These are phyloP conservation scores for Calendula officinalis DNA, from an alignment of 129 eudicot genomes.

Conservation along the genomic window DNA sequence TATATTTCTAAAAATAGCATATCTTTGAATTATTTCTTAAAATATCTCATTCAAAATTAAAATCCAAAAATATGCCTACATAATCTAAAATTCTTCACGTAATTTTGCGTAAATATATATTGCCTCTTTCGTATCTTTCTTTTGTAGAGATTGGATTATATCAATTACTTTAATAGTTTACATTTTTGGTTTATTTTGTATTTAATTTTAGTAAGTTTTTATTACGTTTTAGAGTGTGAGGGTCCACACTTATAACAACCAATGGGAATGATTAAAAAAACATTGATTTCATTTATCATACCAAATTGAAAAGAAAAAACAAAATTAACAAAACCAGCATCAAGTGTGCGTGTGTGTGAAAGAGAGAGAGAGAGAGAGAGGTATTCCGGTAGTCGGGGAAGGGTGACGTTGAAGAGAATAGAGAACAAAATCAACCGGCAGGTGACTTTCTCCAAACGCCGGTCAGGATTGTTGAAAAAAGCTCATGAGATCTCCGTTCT, in stretches of 20 bases:
- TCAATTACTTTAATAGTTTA: too few species aligned
- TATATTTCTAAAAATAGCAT: not conserved
- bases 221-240: not conserved
- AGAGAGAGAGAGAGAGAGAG: not conserved
- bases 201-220: too few species aligned
- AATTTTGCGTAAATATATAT: not conserved
- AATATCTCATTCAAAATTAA: not conserved
- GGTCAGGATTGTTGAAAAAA: constrained; percentile 73
- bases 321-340: not conserved
- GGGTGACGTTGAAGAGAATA: constrained; percentile 81
- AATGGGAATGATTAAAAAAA: not conserved
- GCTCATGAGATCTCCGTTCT: constrained; percentile 92
- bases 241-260: not conserved
- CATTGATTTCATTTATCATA: not conserved
- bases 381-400: constrained; percentile 41
- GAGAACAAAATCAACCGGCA: constrained; percentile 88
- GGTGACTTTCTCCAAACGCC: constrained; percentile 75
- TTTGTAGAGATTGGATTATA: too few species aligned
- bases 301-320: not conserved
- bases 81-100: not conserved
- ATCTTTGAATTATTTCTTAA: not conserved
- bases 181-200: too few species aligned
- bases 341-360: not conserved
- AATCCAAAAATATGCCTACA: not conserved
- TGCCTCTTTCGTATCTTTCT: too few species aligned